Conservation (phyloP, 768 basidiomycete genomes). For the Tulasnella sp. region DNA sequence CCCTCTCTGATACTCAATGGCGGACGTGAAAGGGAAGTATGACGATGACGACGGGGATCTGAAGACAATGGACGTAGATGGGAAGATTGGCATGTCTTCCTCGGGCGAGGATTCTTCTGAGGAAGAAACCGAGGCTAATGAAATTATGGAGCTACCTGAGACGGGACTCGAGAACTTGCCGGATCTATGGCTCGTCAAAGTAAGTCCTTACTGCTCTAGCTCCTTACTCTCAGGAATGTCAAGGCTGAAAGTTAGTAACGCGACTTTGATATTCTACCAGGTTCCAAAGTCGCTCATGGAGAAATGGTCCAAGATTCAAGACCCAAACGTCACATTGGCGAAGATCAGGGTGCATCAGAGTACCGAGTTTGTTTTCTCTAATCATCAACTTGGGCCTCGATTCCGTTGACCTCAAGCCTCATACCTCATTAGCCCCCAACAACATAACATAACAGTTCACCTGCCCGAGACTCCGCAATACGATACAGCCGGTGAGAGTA, state of each 20-base stretch:
- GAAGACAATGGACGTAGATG: constrained; percentile 1
- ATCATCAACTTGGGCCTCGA: neutral
- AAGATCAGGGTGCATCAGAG: constrained; percentile 23
- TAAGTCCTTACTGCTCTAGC: constrained; percentile 1
- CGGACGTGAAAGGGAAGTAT: neutral
- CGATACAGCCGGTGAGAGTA: constrained; percentile 18
- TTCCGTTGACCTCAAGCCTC: too few relatives aligned
- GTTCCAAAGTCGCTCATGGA: constrained; percentile 34
- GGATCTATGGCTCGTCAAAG: constrained; percentile 25
- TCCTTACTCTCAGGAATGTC: neutral
- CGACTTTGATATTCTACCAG: constrained; percentile 13
- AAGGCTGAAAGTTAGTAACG: neutral
- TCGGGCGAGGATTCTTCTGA: constrained; percentile 3
- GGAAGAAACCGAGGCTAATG: constrained; percentile 2
- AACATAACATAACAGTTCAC: neutral
- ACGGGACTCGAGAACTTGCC: neutral
- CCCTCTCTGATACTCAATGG: too few relatives aligned
- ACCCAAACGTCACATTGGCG: constrained; percentile 29
- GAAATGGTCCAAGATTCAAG: constrained; percentile 28
- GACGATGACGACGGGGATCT: constrained; percentile 9
- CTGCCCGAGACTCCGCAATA: constrained; percentile 18
- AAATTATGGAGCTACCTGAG: constrained; percentile 1
- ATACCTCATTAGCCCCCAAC: neutral
- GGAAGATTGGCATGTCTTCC: constrained; percentile 3
- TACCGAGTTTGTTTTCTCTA: constrained; percentile 19